phyloP scores from a whole-genome alignment of 1,284 basidiomycete species.

The Peniophora sp. region DNA sequence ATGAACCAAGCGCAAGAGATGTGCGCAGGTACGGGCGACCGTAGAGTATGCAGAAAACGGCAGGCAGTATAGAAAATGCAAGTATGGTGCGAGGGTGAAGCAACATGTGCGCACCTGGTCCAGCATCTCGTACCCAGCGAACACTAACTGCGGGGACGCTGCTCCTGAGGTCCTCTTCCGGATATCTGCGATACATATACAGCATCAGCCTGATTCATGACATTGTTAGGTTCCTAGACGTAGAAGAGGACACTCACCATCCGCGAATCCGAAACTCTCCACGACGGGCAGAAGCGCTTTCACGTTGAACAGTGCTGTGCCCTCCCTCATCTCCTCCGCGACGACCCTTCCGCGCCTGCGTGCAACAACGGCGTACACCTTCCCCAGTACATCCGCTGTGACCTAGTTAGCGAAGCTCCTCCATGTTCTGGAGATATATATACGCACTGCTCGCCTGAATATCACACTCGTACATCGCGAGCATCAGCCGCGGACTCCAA shows the following conservation, averaged over 20 bases:
- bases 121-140: conserved; percentile 88
- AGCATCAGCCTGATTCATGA: not conserved
- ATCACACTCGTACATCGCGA: conserved; percentile 99
- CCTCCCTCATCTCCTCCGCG: conserved; percentile 98
- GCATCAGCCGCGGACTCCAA: conserved; percentile 95
- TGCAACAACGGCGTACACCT: conserved; percentile 94
- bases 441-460: conserved; percentile 88
- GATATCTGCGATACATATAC: conserved; percentile 57
- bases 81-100: no score
- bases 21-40: no score
- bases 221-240: not conserved
- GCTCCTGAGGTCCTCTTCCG: conserved; percentile 94
- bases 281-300: conserved; percentile 90
- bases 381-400: conserved; percentile 92
- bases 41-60: no score
- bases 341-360: conserved; percentile 87
- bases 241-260: conserved; percentile 54
- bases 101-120: conserved; percentile 51
- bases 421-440: conserved; percentile 2
- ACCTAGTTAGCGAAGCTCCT: not conserved
- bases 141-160: conserved; percentile 94
- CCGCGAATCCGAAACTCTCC: conserved; percentile 96
- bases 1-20: no score
- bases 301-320: conserved; percentile 92
- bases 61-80: no score